Evolutionary conservation across 768 basidiomycete genomes (phyloP), one percentile per base, ranked within the genome.

Genomic region (Melanogaster broomeanus): DNA sequence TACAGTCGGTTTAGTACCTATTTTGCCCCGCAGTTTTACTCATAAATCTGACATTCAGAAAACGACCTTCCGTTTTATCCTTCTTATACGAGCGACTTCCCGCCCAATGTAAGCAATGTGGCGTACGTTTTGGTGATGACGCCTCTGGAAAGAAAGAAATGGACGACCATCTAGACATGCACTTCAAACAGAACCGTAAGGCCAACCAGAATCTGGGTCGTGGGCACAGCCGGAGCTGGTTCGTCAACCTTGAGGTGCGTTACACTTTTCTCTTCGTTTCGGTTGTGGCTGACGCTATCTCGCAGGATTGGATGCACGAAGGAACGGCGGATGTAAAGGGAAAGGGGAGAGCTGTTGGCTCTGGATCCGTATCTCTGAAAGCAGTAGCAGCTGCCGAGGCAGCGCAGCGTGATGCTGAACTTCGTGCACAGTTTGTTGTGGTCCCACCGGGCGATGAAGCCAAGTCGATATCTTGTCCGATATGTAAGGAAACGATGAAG

Each of bases 401-500:
- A 56, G 84, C 87, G 45, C 85, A 88, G 68, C 82, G 80, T 72
- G 90, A 84, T 70, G 84, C 80, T 65, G 88, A 87, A 65, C 77
- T 90, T 59, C 83, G 82, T 63, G 80, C 83, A 33, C 84, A 83
- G 60, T 90, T 80, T 77, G 89, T 98, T 59, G 83, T 91, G 61
- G 90, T 96, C 34, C 94, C 94, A n/a, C 79, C 87, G 34, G 90
- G 88, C 57, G 88, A 90, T 72, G 93, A 93, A 66, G 89, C 91
- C 48, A 87, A 86, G 63, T 74, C 81, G 22, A 72, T 92, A 60
- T 83, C 87, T 56, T 99, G 96, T 77, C 93, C 94, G 22, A 90
- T 99, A 60, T 99, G 97, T 83, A 97, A 96, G 76, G 96, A 99
- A 71, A 71, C 69, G 49, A 78, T 98, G 69, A 90, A 92, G 76